Conservation (phyloP, 495 filamentous ascomycete species). For the Penicillium diatomitis region DNA sequence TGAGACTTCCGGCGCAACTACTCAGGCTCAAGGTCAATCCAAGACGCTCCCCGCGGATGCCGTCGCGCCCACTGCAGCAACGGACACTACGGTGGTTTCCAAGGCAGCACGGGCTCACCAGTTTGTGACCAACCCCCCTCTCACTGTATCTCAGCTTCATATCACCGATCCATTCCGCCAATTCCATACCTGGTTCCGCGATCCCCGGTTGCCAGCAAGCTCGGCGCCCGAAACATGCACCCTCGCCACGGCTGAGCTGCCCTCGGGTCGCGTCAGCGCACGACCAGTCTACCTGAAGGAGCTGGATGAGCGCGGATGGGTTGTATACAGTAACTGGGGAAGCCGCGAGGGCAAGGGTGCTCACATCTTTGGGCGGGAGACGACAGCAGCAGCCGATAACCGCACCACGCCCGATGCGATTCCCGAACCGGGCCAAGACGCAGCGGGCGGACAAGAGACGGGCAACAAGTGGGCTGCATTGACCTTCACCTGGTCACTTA, state of each 20-base stretch:
- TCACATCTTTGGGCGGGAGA: slow-evolving; percentile 29
- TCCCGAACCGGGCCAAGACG: slow-evolving; percentile 18
- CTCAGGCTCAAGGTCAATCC: slow-evolving; percentile 39
- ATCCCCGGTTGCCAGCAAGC: slow-evolving; percentile 51
- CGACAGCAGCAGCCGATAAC: background rate
- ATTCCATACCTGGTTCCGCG: slow-evolving; percentile 80
- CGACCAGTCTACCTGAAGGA: slow-evolving; percentile 91
- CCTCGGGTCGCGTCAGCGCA: slow-evolving; percentile 72
- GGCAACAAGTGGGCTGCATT: slow-evolving; percentile 39
- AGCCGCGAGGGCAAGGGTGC: slow-evolving; percentile 44
- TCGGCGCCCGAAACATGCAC: slow-evolving; percentile 64
- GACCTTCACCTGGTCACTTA: slow-evolving; percentile 47
- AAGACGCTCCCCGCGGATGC: slow-evolving; percentile 24
- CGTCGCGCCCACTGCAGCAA: slow-evolving; percentile 29
- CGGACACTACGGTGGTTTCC: slow-evolving; percentile 28
- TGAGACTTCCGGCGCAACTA: slow-evolving; percentile 9
- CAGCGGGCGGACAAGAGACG: slow-evolving; percentile 3
- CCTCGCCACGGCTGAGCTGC: slow-evolving; percentile 77
- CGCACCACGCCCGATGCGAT: slow-evolving; percentile 11
- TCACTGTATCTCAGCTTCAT: slow-evolving; percentile 32
- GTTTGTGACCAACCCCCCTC: slow-evolving; percentile 37
- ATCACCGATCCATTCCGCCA: slow-evolving; percentile 57
- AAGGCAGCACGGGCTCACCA: slow-evolving; percentile 38
- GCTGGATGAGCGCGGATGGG: slow-evolving; percentile 60
- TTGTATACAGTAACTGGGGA: slow-evolving; percentile 88